A percentile compares a stretch with the other conserved stretches of the same genome.
Evolutionary conservation across 176 grass and related monocot species (phyloP).

Genomic region (Coix lacrymajobi): DNA sequence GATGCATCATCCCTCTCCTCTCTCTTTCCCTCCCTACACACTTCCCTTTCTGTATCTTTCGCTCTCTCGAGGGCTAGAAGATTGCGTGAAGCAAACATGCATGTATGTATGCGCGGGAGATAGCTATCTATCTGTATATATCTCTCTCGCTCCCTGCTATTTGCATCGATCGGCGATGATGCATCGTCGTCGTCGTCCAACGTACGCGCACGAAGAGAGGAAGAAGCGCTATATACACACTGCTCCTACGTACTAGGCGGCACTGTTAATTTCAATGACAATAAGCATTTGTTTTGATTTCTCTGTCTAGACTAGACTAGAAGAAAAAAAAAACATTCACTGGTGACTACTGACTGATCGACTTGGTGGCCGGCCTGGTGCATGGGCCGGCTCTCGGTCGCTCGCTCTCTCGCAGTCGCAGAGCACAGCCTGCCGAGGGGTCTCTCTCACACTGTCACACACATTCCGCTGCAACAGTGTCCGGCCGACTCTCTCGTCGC

Average conservation of each 20-base stretch:
- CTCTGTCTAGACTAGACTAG: not conserved
- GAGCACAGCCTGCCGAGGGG: not conserved
- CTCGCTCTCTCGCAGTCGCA: not conserved
- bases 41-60: conserved; percentile 50
- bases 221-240: no score
- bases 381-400: not conserved
- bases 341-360: not conserved
- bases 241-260: no score
- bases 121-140: not conserved
- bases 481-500: not conserved
- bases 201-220: not conserved
- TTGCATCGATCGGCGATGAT: not conserved
- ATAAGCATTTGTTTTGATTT: no score
- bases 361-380: no score
- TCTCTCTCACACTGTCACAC: conserved; percentile 33
- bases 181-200: not conserved
- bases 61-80: conserved; percentile 53
- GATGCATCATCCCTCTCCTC: not conserved
- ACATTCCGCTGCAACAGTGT: conserved; percentile 37
- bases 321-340: not conserved
- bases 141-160: conserved; percentile 36
- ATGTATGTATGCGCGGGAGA: conserved; percentile 31
- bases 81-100: conserved; percentile 99
- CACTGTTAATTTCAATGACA: no score
- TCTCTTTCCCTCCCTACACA: conserved; percentile 39